A percentile compares a stretch with the other conserved stretches of the same genome.
Conservation (phyloP, 1,284 basidiomycete species). For the Heterobasidion occidentale region DNA sequence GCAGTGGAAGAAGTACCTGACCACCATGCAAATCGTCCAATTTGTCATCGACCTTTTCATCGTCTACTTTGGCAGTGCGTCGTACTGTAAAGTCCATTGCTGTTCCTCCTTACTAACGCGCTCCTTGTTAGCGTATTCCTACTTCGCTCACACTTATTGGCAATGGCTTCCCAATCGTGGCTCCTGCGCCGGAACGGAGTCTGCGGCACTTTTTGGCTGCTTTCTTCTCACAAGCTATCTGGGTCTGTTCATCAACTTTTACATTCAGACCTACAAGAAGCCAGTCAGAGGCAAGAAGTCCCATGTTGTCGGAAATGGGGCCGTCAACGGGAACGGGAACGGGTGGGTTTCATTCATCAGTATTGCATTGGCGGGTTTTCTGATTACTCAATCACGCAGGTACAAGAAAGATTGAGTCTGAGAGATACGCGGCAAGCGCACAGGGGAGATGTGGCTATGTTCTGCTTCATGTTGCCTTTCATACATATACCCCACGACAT, state of each 20-base stretch:
- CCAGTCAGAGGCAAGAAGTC: slow-evolving; percentile 35
- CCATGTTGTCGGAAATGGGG: slow-evolving; percentile 23
- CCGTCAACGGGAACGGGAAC: slow-evolving; percentile 25
- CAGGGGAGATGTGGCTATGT: background rate
- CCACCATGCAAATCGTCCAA: slow-evolving; percentile 92
- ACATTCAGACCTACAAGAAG: slow-evolving; percentile 78
- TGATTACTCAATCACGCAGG: slow-evolving; percentile 9
- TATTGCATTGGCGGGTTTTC: background rate
- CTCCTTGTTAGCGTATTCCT: slow-evolving; percentile 62
- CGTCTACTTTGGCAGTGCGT: slow-evolving; percentile 92
- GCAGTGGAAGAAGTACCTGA: slow-evolving; percentile 96
- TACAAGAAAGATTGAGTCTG: slow-evolving; percentile 22
- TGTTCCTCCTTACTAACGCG: background rate
- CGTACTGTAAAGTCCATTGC: slow-evolving; percentile 6
- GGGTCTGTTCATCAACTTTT: slow-evolving; percentile 87
- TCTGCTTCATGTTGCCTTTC: slow-evolving; percentile 7
- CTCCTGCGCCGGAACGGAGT: slow-evolving; percentile 85
- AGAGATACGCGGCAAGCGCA: background rate
- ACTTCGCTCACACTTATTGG: slow-evolving; percentile 67
- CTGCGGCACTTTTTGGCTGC: slow-evolving; percentile 87
- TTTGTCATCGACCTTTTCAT: slow-evolving; percentile 87
- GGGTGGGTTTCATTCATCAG: slow-evolving; percentile 9
- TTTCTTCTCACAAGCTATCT: slow-evolving; percentile 85
- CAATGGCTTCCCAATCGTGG: slow-evolving; percentile 59
- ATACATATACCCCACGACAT: slow-evolving; percentile 12